Evolutionary conservation across 2,329 filamentous ascomycete species (phyloP), one percentile per base, ranked within the genome.

Genomic region (Exophiala bonariae): DNA sequence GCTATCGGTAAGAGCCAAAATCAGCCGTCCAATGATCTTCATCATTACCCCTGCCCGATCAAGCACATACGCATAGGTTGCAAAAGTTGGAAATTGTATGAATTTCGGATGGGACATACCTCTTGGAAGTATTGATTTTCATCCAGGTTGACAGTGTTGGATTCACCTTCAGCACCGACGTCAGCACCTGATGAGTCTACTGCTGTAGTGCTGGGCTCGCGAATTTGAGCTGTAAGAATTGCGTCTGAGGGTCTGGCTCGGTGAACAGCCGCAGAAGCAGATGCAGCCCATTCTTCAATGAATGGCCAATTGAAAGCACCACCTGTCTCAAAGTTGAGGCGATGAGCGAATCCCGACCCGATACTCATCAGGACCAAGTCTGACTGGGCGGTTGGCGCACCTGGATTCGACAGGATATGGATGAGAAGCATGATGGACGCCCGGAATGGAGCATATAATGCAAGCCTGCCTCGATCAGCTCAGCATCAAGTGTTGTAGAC

Each of bases 111-210:
- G 34, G 37, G 17, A 40, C 37, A 40, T 16, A 40, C 37, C 37
- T 40, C 37, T 40, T 40, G 37, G 37, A 40, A 40, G 22, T 26
- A 22, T 26, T 40, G 37, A 16, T 26, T 26, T 40, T 40, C 37
- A 20, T 16, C 37, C 22, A 16, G 18, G 32, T 34, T 22, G 9
- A 11, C 16, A 26, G 37, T 26, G 22, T 40, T 40, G 37, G 22
- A 40, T 22, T 26, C 37, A 40, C 8, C 22, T 36, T 36, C 34
- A 40, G 37, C 37, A 36, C 34, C 34, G 34, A 36, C 34, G 23
- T 16, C 37, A 22, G 37, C 17, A 40, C 17, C 11, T 13, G 37
- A 40, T 22, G 37, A 26, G 17, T 40, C 22, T 18, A 40, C 23
- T 18, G 13, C 17, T 18, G 37, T 16, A 40, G 37, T 26, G 5